A percentile compares a stretch with the other conserved stretches of the same genome.
These are phyloP conservation scores for Casuarina glauca DNA, from an alignment of 306 rosid species.

Conservation along the genomic window DNA sequence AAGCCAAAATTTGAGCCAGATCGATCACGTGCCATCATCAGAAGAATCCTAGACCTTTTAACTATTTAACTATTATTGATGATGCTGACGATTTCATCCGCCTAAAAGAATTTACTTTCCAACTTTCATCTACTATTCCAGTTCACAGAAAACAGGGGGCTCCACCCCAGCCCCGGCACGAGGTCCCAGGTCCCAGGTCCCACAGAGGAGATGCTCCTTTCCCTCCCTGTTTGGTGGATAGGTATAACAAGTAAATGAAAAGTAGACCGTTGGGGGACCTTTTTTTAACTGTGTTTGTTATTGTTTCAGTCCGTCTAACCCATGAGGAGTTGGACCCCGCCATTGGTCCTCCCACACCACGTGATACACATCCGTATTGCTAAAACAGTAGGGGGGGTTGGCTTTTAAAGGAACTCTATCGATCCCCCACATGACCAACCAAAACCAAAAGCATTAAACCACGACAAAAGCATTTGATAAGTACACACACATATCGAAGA, in stretches of 20 bases:
- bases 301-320: neutral
- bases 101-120: neutral
- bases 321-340: constrained; percentile 26
- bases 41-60: constrained; percentile 11
- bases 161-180: too few species aligned
- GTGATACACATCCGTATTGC: constrained; percentile 32
- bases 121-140: neutral
- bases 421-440: constrained; percentile 27
- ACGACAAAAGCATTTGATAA: constrained; percentile 42
- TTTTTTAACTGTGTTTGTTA: too few species aligned
- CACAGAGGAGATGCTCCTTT: too few species aligned
- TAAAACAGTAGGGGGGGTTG: neutral
- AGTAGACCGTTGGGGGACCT: too few species aligned
- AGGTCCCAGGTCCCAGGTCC: too few species aligned
- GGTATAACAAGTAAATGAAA: too few species aligned
- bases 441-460: constrained; percentile 35
- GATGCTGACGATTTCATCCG: neutral
- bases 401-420: too few species aligned
- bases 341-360: constrained; percentile 37
- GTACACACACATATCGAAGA: neutral
- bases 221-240: too few species aligned
- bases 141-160: neutral
- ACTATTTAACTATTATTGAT: neutral
- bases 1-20: constrained; percentile 29
- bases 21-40: constrained; percentile 41